phyloP scores from a whole-genome alignment of 345 rosid species.

The Toxicodendron radicans region DNA sequence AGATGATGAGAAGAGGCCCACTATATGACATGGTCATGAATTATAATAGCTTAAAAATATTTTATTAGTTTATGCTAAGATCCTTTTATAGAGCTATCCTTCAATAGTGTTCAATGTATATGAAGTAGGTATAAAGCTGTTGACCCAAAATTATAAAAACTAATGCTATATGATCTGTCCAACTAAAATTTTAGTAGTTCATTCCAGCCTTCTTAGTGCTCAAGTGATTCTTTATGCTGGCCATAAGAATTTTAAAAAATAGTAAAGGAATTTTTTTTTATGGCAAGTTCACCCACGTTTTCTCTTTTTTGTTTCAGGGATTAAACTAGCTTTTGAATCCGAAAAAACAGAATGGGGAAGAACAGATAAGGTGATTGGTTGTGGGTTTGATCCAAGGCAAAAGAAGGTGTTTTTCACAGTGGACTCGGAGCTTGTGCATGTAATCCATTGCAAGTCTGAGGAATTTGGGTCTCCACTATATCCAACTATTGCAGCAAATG shows the following conservation, averaged over 20 bases:
- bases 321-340: slow-evolving; percentile 52
- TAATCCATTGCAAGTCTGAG: slow-evolving; percentile 54
- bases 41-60: neutral
- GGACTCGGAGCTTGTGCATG: slow-evolving; percentile 50
- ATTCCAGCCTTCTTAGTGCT: neutral
- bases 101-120: slow-evolving; percentile 15
- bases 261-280: neutral
- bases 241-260: neutral
- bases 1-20: slow-evolving; percentile 21
- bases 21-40: slow-evolving; percentile 13
- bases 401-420: slow-evolving; percentile 66
- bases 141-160: slow-evolving; percentile 19
- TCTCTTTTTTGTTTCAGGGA: slow-evolving; percentile 44
- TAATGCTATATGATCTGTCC: slow-evolving; percentile 9
- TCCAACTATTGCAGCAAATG: slow-evolving; percentile 61
- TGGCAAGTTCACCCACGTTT: neutral
- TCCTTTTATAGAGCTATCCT: slow-evolving; percentile 2
- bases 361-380: slow-evolving; percentile 53
- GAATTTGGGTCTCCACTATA: slow-evolving; percentile 61
- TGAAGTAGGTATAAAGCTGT: slow-evolving; percentile 27
- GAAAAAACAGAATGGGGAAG: slow-evolving; percentile 54
- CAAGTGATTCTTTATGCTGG: neutral
- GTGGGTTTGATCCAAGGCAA: slow-evolving; percentile 64
- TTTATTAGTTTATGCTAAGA: slow-evolving; percentile 3
- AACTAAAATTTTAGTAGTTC: neutral